Evolutionary conservation across 441 rosid genomes (phyloP).

Genomic region (Erodium texanum): DNA sequence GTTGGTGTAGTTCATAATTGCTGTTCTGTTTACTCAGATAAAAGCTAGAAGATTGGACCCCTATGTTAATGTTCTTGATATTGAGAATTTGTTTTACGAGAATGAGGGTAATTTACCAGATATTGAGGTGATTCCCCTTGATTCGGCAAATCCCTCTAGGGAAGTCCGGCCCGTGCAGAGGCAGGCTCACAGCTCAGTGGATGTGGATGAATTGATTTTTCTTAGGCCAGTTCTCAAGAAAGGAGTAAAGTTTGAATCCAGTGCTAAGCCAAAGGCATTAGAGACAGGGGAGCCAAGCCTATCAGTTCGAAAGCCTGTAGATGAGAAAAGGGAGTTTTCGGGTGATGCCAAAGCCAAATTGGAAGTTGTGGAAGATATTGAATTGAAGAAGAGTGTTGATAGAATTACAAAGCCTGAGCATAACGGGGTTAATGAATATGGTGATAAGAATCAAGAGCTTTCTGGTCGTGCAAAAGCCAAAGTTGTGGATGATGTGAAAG

Average conservation of each 20-base stretch:
- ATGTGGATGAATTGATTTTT: slow-evolving; percentile 52
- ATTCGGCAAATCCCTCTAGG: slow-evolving; percentile 21
- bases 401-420: not conserved
- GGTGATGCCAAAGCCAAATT: slow-evolving; percentile 53
- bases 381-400: too few species aligned
- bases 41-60: slow-evolving; percentile 67
- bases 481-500: slow-evolving; percentile 12
- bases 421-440: not conserved
- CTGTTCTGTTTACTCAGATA: slow-evolving; percentile 40
- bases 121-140: slow-evolving; percentile 57
- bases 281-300: slow-evolving; percentile 36
- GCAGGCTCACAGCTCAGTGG: slow-evolving; percentile 33
- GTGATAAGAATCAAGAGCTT: slow-evolving; percentile 23
- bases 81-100: slow-evolving; percentile 69
- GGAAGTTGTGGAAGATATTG: too few species aligned
- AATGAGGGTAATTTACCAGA: slow-evolving; percentile 62
- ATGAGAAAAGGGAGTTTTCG: slow-evolving; percentile 21
- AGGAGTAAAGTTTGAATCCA: slow-evolving; percentile 47
- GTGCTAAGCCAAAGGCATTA: slow-evolving; percentile 28
- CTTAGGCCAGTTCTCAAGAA: slow-evolving; percentile 60
- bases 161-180: slow-evolving; percentile 7
- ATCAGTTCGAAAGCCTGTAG: slow-evolving; percentile 22
- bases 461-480: slow-evolving; percentile 15
- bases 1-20: not conserved
- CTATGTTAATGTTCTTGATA: slow-evolving; percentile 57